Conservation (phyloP, 2,329 filamentous ascomycete species). For the Colletotrichum paranaense region DNA sequence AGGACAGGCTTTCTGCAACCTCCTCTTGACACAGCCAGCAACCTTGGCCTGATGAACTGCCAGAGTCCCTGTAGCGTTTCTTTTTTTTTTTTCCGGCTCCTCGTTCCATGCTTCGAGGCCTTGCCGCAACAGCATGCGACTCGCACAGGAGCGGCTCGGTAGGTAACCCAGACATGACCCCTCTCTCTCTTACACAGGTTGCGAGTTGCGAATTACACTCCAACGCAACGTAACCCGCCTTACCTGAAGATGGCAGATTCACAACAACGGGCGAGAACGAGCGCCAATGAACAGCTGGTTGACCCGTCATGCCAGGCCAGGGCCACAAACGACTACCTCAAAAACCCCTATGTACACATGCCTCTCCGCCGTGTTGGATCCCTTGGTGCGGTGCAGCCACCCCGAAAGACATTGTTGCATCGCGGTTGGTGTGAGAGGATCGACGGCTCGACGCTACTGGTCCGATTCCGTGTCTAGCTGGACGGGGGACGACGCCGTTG, state of each 20-base stretch:
- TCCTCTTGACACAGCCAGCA: conserved; percentile 3
- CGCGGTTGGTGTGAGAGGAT: conserved; percentile 6
- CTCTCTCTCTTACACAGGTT: not conserved
- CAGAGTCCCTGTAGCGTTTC: not conserved
- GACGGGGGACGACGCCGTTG: not conserved
- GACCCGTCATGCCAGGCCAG: conserved; percentile 16
- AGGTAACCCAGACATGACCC: not conserved
- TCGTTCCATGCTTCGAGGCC: conserved; percentile 1
- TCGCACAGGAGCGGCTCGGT: not conserved
- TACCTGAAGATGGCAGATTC: conserved; percentile 29
- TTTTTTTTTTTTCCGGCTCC: not conserved
- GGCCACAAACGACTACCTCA: not conserved
- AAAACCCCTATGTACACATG: not conserved
- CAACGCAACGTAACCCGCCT: conserved; percentile 29
- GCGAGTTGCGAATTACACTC: conserved; percentile 15
- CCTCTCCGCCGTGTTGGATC: conserved; percentile 33
- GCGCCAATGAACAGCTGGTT: conserved; percentile 9
- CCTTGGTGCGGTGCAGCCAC: conserved; percentile 23
- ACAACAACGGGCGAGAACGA: not conserved
- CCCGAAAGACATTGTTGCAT: conserved; percentile 31
- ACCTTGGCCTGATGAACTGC: conserved; percentile 18
- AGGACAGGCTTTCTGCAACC: conserved; percentile 27
- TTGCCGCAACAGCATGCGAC: conserved; percentile 8
- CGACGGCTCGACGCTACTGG: conserved; percentile 16
- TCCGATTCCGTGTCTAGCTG: conserved; percentile 12